Evolutionary conservation across 1,284 basidiomycete species (phyloP), one percentile per base, ranked within the genome.

Genomic region (Cutaneotrichosporon sp.): DNA sequence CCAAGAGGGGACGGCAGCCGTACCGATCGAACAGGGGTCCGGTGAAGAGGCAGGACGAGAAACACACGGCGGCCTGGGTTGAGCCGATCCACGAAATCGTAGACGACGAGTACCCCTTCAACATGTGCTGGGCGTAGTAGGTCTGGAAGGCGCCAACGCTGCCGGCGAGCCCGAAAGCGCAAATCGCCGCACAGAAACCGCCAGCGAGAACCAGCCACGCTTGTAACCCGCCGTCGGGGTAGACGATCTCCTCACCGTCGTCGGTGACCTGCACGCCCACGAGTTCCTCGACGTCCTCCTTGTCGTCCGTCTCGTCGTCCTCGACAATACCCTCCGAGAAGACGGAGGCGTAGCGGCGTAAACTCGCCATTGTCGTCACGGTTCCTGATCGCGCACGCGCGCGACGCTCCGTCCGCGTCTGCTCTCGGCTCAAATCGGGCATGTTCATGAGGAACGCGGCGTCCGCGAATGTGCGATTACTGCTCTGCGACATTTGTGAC

Each of bases 21-120:
- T 71, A 76, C 47, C 66, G 60, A 63, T 78, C 77, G 62, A 77
- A 75, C 21, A 76, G 66, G 0, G 74, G 70, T 4, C 77, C 77
- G 0, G 73, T 73, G 64, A 77, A 71, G 21, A 70, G 62, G 21
- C 73, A 70, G 7, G 69, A 63, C 46, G 66, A 61, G 65, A 76
- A 77, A 11, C 72, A 73, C 10, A 77, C 56, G 32, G 73, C 73
- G 4, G 72, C 69, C 63, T 76, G 72, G 18, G 68, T 62, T 1
- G 71, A 73, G 56, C 71, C 70, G 51, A 78, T 75, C 75, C 75
- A 77, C 9, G 77, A 69, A 13, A 75, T 73, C 36, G 69, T 65
- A 13, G 71, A 71, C 68, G 67, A 34, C 1, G 70, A 62, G 53
- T 77, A 76, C 2, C 64, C 58, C 0, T 62, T 57, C 32, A 78